Conservation (phyloP, 371 early-diverging fungal species). For the Lichtheimia hyalospora region DNA sequence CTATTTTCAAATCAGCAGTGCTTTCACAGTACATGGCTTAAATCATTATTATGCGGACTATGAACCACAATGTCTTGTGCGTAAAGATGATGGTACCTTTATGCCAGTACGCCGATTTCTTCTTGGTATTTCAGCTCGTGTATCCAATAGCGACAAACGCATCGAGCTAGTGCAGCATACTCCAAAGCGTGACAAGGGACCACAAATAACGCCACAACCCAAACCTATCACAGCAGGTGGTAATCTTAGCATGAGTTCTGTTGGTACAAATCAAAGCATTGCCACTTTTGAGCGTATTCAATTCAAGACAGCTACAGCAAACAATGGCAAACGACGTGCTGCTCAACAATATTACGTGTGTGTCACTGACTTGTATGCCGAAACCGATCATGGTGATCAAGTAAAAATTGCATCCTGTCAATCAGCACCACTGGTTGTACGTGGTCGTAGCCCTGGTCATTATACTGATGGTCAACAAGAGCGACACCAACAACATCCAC, state of each 20-base stretch:
- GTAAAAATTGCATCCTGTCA: slow-evolving; percentile 60
- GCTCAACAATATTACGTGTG: slow-evolving; percentile 83
- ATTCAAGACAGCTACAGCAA: slow-evolving; percentile 88
- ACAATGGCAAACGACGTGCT: slow-evolving; percentile 77
- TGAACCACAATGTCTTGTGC: slow-evolving; percentile 53
- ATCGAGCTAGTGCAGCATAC: slow-evolving; percentile 86
- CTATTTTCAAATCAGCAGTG: slow-evolving; percentile 80
- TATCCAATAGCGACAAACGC: slow-evolving; percentile 52
- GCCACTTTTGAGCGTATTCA: slow-evolving; percentile 84
- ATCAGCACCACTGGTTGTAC: slow-evolving; percentile 77
- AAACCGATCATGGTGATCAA: slow-evolving; percentile 45
- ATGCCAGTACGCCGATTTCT: slow-evolving; percentile 47
- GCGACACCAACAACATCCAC: slow-evolving; percentile 2
- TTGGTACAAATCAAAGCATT: slow-evolving; percentile 38
- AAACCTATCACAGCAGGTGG: slow-evolving; percentile 53
- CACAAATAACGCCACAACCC: slow-evolving; percentile 64
- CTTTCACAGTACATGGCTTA: slow-evolving; percentile 53
- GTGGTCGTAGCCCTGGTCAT: slow-evolving; percentile 87
- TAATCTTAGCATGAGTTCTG: slow-evolving; percentile 32
- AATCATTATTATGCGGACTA: slow-evolving; percentile 31
- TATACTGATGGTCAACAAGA: slow-evolving; percentile 61
- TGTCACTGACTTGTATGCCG: slow-evolving; percentile 60
- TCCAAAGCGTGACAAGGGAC: slow-evolving; percentile 86
- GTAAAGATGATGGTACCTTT: slow-evolving; percentile 25
- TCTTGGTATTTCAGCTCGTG: slow-evolving; percentile 62